phyloP scores from a whole-genome alignment of 768 basidiomycete species.

The Suillus occidentalis region DNA sequence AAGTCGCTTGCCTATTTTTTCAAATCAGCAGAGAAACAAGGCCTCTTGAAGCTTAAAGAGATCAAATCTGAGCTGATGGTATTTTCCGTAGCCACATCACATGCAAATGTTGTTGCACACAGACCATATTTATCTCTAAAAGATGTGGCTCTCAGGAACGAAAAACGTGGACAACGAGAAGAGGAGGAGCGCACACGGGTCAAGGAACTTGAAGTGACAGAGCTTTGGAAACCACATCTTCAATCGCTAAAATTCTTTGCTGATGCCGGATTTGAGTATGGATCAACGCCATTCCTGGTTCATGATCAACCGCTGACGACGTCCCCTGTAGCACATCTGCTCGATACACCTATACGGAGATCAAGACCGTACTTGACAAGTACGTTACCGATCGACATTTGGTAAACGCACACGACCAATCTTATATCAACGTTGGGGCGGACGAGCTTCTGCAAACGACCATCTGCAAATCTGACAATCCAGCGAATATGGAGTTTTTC shows the following conservation, averaged over 20 bases:
- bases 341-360: conserved; percentile 55
- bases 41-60: conserved; percentile 71
- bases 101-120: conserved; percentile 58
- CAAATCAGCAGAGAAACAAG: conserved; percentile 72
- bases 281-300: not conserved
- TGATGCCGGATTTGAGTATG: conserved; percentile 62
- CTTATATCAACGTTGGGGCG: conserved; percentile 60
- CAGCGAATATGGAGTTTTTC: conserved; percentile 48
- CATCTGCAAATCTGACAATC: conserved; percentile 34
- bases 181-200: conserved; percentile 46
- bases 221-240: conserved; percentile 70
- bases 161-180: conserved; percentile 57
- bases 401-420: conserved; percentile 63
- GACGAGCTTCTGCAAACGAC: conserved; percentile 45
- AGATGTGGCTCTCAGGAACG: conserved; percentile 64
- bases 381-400: conserved; percentile 66
- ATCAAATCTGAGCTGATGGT: conserved; percentile 52
- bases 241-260: conserved; percentile 59
- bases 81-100: conserved; percentile 52
- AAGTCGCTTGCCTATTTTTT: conserved; percentile 85
- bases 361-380: conserved; percentile 55
- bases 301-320: conserved; percentile 31
- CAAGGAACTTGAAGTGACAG: conserved; percentile 57
- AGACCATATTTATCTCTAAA: conserved; percentile 54
- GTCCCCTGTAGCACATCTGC: conserved; percentile 42